Conservation (phyloP, 192 early-diverging fungal genomes). For the Irineochytrium annulatum region DNA sequence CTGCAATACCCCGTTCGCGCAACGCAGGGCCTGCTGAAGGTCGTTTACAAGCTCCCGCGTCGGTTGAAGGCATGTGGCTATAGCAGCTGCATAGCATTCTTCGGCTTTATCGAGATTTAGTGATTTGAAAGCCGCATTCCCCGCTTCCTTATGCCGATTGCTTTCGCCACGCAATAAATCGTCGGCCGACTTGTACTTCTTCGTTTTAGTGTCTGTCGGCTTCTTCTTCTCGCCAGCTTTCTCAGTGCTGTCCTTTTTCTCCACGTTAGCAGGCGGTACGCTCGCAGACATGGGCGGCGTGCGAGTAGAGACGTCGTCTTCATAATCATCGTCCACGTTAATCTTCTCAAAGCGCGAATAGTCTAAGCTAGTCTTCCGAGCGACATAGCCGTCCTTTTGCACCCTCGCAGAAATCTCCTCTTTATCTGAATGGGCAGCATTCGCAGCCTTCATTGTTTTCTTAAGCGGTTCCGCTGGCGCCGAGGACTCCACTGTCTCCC, state of each 20-base stretch:
- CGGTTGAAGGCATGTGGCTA: conserved; percentile 6
- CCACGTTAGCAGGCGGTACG: not conserved
- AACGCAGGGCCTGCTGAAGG: not conserved
- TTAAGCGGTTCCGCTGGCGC: too few relatives aligned
- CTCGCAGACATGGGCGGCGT: too few relatives aligned
- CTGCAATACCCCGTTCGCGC: not conserved
- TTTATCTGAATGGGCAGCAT: too few relatives aligned
- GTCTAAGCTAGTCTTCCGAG: conserved; percentile 11
- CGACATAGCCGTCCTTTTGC: too few relatives aligned
- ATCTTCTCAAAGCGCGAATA: conserved; percentile 20
- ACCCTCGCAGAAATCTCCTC: too few relatives aligned
- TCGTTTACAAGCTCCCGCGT: not conserved
- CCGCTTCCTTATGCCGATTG: not conserved
- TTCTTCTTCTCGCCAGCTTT: not conserved
- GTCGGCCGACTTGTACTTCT: not conserved
- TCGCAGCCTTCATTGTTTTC: too few relatives aligned
- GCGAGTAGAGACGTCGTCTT: not conserved
- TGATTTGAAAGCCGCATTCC: conserved; percentile 8
- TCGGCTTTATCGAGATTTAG: not conserved
- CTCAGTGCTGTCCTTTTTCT: not conserved
- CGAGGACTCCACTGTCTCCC: too few relatives aligned
- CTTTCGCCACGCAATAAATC: conserved; percentile 3
- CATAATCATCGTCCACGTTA: not conserved
- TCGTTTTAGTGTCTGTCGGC: not conserved
- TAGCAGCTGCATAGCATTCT: conserved; percentile 9